Base-by-base conservation (phyloP, 2,329 filamentous ascomycete genomes). In the Mollisiaceae sp. region DNA sequence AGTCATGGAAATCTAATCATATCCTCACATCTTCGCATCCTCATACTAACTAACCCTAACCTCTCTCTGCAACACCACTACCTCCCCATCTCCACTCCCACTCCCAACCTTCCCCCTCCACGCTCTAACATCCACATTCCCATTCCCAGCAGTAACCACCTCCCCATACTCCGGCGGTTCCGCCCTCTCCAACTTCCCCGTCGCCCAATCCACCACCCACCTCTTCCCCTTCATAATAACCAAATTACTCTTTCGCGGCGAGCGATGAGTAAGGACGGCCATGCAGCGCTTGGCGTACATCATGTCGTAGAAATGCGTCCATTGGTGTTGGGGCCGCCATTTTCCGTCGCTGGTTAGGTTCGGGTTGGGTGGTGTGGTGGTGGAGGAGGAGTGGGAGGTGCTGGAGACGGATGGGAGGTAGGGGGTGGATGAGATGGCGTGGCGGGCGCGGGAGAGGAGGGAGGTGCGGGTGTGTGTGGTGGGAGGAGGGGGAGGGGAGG, bases 241-340 rank as follows among this genome's bases (percentile, higher is more conserved):
- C 69, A 84, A 85, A 71, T 86, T 85, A 66, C 81, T 84, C 74
- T 87, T 87, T 60, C 85, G 79, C 27, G 86, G 86, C 65, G 82
- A 84, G 64, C 83, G 80, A 74, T 84, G 85, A 27, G 86, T 78
- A 11, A 88, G 77, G 59, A 86, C 83, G n/a, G 83, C 82, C 74
- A 86, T 86, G 76, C 85, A 88, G 11, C 86, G 79, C 74, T 85
- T 86, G 60, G 85, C 85, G 66, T 88, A 88, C 35, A 86, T 77
- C 76, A 86, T 79, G 70, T 88, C 85, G 75, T 87, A 85, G 39
- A 81, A 81, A 54, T 77, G 77, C 6, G 83, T 83, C 85, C 85
- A 87, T 60, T 79, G 76, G 70, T 86, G 84, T 65, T 81, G 78
- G 1, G 85, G 85, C 57, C 80, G 77, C 85, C 85, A 88, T 73